These are phyloP conservation scores for Lactuca saligna DNA, from an alignment of 129 eudicot genomes.

Conservation along the genomic window DNA sequence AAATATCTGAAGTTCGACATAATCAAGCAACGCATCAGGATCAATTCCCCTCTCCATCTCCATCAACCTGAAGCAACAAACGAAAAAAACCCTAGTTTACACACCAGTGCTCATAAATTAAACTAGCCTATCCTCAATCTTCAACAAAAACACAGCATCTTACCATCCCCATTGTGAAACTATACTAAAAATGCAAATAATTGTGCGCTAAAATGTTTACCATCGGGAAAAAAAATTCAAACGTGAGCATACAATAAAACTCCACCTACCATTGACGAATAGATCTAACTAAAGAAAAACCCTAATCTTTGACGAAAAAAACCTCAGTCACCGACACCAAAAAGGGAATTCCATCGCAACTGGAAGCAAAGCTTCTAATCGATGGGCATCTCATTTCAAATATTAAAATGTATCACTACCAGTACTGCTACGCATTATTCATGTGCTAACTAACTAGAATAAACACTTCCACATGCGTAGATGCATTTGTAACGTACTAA, in stretches of 20 bases:
- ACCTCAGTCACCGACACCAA: constrained; percentile 14
- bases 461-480: constrained; percentile 10
- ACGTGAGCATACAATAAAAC: constrained; percentile 13
- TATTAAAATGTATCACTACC: constrained; percentile 2
- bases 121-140: neutral
- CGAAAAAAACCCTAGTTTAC: constrained; percentile 18
- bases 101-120: neutral
- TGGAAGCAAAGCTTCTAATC: neutral
- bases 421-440: constrained; percentile 14
- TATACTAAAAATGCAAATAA: constrained; percentile 18
- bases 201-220: neutral
- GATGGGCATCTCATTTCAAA: constrained; percentile 5
- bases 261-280: constrained; percentile 22
- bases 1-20: constrained; percentile 61
- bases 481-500: constrained; percentile 9
- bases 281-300: constrained; percentile 33
- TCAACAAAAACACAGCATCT: constrained; percentile 3
- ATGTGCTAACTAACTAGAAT: constrained; percentile 7
- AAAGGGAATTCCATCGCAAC: neutral
- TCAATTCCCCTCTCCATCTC: constrained; percentile 65
- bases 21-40: constrained; percentile 62
- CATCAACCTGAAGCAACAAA: constrained; percentile 38
- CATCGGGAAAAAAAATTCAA: constrained; percentile 14
- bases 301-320: constrained; percentile 9
- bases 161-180: neutral